Evolutionary conservation across 148 eudicot genomes (phyloP), one percentile per base, ranked within the genome.

Genomic region (Fagopyrum esculentum): DNA sequence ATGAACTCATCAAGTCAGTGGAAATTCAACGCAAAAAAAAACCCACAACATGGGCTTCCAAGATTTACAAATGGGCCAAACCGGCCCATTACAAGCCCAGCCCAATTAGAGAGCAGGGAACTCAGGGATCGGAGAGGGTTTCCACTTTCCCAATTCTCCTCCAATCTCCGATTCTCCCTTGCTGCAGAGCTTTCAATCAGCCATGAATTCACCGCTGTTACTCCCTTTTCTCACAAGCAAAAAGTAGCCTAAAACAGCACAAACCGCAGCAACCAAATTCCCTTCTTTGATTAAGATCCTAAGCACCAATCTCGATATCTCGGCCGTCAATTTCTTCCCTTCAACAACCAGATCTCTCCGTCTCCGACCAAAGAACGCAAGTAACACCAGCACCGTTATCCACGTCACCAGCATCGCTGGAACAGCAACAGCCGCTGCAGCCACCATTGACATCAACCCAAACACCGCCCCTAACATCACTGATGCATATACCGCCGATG

Each of bases 221-320:
- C 19, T 46, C 19, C 71, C 47, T 46, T 43, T 66, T 35, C 84
- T 75, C 74, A 86, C 70, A n/a, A 88, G 78, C 30, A 82, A 81
- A 76, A 88, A 85, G 40, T 82, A 88, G 2, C 91, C 91, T 40
- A 88, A 71, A 46, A 88, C 83, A 17, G 89, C 89, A 75, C 87
- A 88, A 74, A 86, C 75, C 7, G 84, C 84, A 26, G 89, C 89
- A 30, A 88, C 89, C 30, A 81, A 46, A 77, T 88, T 88, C 49
- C 87, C 87, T 78, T 88, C 87, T 72, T 73, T 84, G 44, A 88
- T 82, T 83, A 88, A 79, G 59, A 76, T 79, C 78, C 71, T 88
- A 11, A 76, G 17, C 69, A 81, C 86, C 66, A 81, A 72, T 68
- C 86, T 69, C 3, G 30, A 17, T 7, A 72, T 77, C 71, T 86